phyloP scores from a whole-genome alignment of 2,329 filamentous ascomycete genomes.

The Trichothecium sympodiale region DNA sequence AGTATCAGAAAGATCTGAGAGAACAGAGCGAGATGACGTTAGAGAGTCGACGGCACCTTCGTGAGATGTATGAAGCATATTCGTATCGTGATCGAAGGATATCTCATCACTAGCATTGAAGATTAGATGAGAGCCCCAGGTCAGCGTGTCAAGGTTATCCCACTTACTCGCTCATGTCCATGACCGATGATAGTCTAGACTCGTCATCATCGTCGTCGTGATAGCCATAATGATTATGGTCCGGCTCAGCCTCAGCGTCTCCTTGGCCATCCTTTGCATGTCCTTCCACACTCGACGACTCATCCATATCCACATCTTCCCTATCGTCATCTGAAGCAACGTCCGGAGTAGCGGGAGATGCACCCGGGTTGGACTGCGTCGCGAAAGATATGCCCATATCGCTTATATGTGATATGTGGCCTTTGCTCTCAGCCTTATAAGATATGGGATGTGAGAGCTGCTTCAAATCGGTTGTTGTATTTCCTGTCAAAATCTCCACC shows the following conservation, averaged over 20 bases:
- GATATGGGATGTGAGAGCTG: too few relatives aligned
- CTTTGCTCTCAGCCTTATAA: too few relatives aligned
- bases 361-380: too few relatives aligned
- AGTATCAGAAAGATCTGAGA: constrained; percentile 44
- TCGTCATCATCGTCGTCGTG: neutral
- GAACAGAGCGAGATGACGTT: constrained; percentile 39
- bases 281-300: too few relatives aligned
- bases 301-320: too few relatives aligned
- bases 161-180: constrained; percentile 5
- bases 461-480: too few relatives aligned
- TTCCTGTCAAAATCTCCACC: too few relatives aligned
- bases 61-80: constrained; percentile 7
- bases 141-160: neutral
- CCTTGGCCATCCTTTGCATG: constrained; percentile 7
- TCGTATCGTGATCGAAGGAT: constrained; percentile 8
- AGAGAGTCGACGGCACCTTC: constrained; percentile 27
- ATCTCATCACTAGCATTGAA: constrained; percentile 10
- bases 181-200: neutral
- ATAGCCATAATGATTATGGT: neutral
- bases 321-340: too few relatives aligned
- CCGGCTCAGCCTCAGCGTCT: constrained; percentile 12
- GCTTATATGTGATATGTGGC: too few relatives aligned
- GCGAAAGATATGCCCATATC: too few relatives aligned
- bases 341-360: too few relatives aligned
- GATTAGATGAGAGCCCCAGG: neutral